phyloP scores from a whole-genome alignment of 2,329 filamentous ascomycete species.

The Phoma sp. region DNA sequence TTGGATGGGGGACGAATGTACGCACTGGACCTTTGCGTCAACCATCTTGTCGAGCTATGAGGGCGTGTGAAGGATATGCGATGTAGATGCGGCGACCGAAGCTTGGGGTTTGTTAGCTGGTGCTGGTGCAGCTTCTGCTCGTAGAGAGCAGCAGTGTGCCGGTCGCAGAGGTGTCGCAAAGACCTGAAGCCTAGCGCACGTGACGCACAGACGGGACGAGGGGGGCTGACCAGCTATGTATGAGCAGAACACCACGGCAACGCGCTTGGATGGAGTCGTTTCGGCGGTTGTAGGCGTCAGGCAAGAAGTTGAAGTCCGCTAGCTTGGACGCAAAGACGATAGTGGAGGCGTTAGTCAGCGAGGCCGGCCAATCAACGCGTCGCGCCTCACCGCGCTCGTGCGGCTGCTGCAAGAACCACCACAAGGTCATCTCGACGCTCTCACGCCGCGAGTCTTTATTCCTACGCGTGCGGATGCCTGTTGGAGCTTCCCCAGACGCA shows the following conservation, averaged over 20 bases:
- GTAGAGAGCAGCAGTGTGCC: constrained; percentile 19
- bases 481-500: background rate
- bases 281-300: constrained; percentile 29
- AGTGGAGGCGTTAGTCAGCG: constrained; percentile 6
- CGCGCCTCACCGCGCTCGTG: constrained; percentile 28
- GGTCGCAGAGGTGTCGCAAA: constrained; percentile 18
- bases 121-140: constrained; percentile 28
- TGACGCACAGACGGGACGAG: constrained; percentile 30
- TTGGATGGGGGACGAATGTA: background rate
- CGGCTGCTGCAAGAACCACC: constrained; percentile 19
- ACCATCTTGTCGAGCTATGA: constrained; percentile 29
- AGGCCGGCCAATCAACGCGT: constrained; percentile 36
- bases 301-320: constrained; percentile 35
- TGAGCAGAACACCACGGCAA: constrained; percentile 38
- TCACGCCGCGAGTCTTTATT: constrained; percentile 20
- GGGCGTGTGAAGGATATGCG: background rate
- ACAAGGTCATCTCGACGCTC: constrained; percentile 14
- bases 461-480: constrained; percentile 27
- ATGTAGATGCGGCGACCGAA: constrained; percentile 6
- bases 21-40: constrained; percentile 56
- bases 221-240: constrained; percentile 29
- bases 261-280: constrained; percentile 36
- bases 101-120: constrained; percentile 30
- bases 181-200: constrained; percentile 20
- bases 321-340: constrained; percentile 9